phyloP scores from a whole-genome alignment of 176 grass and related monocot species.

The Thalia dealbata region DNA sequence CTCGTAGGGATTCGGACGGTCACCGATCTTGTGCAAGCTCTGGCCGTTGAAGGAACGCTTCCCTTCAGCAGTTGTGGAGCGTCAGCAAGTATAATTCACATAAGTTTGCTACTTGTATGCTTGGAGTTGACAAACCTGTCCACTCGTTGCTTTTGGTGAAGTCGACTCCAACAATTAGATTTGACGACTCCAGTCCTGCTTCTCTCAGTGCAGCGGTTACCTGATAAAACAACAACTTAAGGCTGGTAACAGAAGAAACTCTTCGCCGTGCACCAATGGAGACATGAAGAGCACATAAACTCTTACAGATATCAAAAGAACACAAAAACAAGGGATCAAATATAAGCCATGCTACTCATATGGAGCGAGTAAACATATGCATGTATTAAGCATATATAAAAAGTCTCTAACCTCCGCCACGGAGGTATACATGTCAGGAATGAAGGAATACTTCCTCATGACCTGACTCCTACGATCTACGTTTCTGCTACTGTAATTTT shows the following conservation, averaged over 20 bases:
- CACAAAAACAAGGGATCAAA: too few species aligned
- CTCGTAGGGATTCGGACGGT: conserved; percentile 68
- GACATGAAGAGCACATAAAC: too few species aligned
- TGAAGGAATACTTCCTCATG: conserved; percentile 58
- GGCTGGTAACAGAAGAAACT: too few species aligned
- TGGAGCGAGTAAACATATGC: too few species aligned
- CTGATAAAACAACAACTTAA: conserved; percentile 9
- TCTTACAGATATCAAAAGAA: too few species aligned
- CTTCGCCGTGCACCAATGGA: too few species aligned
- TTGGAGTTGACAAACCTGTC: conserved; percentile 41
- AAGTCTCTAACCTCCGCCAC: conserved; percentile 48
- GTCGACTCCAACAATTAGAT: conserved; percentile 86
- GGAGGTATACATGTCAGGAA: conserved; percentile 62
- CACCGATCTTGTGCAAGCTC: conserved; percentile 55
- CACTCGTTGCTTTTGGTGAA: conserved; percentile 99
- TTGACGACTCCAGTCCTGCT: conserved; percentile 79
- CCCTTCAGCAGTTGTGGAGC: conserved; percentile 24
- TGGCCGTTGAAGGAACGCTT: conserved; percentile 60
- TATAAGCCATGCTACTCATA: too few species aligned
- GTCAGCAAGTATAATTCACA: background rate
- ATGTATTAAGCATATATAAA: background rate
- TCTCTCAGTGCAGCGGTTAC: conserved; percentile 44
- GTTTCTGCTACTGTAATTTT: too few species aligned
- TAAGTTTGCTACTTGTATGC: background rate
- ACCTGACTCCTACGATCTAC: conserved; percentile 15